Evolutionary conservation across 2,329 filamentous ascomycete genomes (phyloP), one percentile per base, ranked within the genome.

Genomic region (Hymenoscyphus scutula): DNA sequence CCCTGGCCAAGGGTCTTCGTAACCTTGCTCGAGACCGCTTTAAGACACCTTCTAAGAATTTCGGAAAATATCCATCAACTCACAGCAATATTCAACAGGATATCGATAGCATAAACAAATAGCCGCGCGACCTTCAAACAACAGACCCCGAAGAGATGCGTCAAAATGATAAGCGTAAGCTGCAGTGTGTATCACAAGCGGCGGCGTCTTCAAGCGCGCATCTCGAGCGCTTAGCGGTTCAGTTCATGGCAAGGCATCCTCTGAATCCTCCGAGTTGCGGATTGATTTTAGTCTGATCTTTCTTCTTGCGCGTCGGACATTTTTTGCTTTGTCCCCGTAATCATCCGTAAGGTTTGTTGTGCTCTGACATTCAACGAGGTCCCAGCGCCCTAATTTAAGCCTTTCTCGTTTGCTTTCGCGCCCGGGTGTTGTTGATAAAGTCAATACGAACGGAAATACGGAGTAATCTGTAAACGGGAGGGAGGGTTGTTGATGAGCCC

Each of bases 241-340:
- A 17, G n/a, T 45, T 45, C 41, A 19, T 45, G 41, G 41, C 41
- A 17, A 17, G 3, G 17, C 38, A 8, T 48, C 13, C n/a, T 11
- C 23, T 48, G 41, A 48, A 48, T 48, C 41, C 41, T 48, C 41
- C 41, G 41, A 23, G 19, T 48, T 48, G 32, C 32, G 32, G 32
- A 34, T 48, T 25, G 41, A 48, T 48, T 23, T 48, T 8, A 48
- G 19, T 23, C n/a, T 48, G 7, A 48, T 23, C 38, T n/a, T 10
- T 48, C n/a, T 48, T 48, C 41, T 41, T 48, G n/a, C n/a, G 41
- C 41, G 41, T 48, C 41, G 41, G 41, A 48, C n/a, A 48, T n/a
- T 23, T 48, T 48, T 48, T 48, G n/a, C 19, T 10, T 23, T 48
- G 32, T 34, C 32, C 32, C 32, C 15, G 32, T 34, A 34, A n/a